These are phyloP conservation scores for Fusarium sp. DNA, from an alignment of 2,329 filamentous ascomycete species.

Conservation along the genomic window DNA sequence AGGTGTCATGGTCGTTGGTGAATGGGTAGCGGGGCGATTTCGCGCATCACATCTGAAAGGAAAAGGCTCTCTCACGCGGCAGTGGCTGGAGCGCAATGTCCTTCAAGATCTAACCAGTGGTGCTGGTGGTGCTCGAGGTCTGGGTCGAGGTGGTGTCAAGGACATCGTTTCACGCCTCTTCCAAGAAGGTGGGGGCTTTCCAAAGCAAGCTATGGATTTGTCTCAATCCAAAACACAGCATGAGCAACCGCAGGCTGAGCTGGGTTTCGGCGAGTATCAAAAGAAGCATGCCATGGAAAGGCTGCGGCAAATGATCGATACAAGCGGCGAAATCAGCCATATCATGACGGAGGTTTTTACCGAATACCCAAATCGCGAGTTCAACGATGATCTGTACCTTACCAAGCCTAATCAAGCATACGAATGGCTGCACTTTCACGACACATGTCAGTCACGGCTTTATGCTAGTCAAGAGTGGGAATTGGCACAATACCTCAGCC, in stretches of 20 bases:
- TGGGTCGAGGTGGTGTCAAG: constrained; percentile 76
- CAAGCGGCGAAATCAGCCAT: constrained; percentile 80
- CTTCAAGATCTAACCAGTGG: constrained; percentile 74
- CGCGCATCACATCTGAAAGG: constrained; percentile 57
- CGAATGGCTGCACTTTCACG: constrained; percentile 96
- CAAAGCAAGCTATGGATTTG: constrained; percentile 61
- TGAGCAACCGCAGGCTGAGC: constrained; percentile 66
- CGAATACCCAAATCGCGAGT: constrained; percentile 86
- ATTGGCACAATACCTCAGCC: constrained; percentile 84
- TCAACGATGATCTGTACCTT: constrained; percentile 91
- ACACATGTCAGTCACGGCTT: constrained; percentile 80
- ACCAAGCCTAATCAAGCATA: constrained; percentile 89
- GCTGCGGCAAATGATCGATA: constrained; percentile 79
- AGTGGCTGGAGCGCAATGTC: constrained; percentile 81
- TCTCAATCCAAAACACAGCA: constrained; percentile 55
- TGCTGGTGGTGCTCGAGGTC: constrained; percentile 74
- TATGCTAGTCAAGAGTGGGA: constrained; percentile 94
- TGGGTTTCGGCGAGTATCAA: constrained; percentile 77
- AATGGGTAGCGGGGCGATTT: constrained; percentile 84
- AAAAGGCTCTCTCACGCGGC: constrained; percentile 68
- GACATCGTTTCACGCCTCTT: constrained; percentile 84
- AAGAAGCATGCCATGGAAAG: constrained; percentile 79
- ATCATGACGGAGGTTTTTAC: constrained; percentile 87
- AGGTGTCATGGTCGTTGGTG: constrained; percentile 85
- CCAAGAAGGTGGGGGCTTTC: constrained; percentile 81